Conservation (phyloP, 352 stramenopile species). For the Pythium dissimile region DNA sequence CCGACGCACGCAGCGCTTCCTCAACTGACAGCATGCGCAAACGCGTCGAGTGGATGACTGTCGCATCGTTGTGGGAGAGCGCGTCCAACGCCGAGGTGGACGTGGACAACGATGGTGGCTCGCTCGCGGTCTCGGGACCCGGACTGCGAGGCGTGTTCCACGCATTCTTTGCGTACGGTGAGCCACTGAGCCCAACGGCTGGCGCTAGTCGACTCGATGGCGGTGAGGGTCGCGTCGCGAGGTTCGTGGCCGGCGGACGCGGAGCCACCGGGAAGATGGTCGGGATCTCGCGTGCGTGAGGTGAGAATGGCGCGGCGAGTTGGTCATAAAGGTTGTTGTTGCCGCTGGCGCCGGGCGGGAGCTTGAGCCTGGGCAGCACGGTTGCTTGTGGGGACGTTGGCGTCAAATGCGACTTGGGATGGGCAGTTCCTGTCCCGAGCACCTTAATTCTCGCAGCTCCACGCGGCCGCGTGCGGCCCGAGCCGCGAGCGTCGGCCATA, state of each 20-base stretch:
- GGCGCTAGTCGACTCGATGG: conserved; percentile 1
- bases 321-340: conserved; percentile 17
- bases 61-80: conserved; percentile 32
- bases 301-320: conserved; percentile 23
- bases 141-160: conserved; percentile 58
- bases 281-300: conserved; percentile 24
- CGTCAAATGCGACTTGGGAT: not conserved
- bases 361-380: conserved; percentile 13
- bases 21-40: conserved; percentile 42
- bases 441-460: conserved; percentile 16
- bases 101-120: not conserved
- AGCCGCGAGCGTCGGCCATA: conserved; percentile 14
- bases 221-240: not conserved
- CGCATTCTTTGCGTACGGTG: conserved; percentile 34
- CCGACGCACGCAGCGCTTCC: conserved; percentile 34
- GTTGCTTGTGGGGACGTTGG: not conserved
- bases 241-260: not conserved
- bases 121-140: conserved; percentile 5
- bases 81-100: conserved; percentile 8
- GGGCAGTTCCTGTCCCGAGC: not conserved
- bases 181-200: conserved; percentile 11
- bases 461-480: conserved; percentile 8
- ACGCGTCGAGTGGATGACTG: conserved; percentile 25
- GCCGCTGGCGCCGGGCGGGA: conserved; percentile 11
- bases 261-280: conserved; percentile 2